Conservation (phyloP, 305 asterid genomes). For the Ilex paraguariensis region DNA sequence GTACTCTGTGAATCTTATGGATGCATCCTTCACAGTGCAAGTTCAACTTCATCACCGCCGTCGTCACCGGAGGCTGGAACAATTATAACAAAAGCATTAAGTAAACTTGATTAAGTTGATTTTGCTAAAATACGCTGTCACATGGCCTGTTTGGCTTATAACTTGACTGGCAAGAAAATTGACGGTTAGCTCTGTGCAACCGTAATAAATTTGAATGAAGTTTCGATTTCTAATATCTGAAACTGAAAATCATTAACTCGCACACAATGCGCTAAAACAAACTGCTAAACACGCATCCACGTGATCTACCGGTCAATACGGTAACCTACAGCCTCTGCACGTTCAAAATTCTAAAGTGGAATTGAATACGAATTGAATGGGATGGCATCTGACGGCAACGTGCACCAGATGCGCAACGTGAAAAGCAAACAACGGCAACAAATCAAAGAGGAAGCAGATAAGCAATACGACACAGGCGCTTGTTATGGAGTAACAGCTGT, state of each 20-base stretch:
- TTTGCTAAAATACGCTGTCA: slow-evolving; percentile 22
- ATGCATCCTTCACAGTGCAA: slow-evolving; percentile 87
- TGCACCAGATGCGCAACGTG: slow-evolving; percentile 8
- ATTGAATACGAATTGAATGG: slow-evolving; percentile 1
- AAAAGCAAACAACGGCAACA: background rate
- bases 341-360: slow-evolving; percentile 3
- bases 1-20: slow-evolving; percentile 44
- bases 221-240: background rate
- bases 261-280: background rate
- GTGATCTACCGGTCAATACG: too few species aligned
- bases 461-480: background rate
- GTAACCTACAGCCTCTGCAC: too few species aligned
- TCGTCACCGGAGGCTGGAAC: slow-evolving; percentile 52
- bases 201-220: background rate
- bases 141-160: background rate
- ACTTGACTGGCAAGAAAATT: too few species aligned
- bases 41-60: slow-evolving; percentile 52
- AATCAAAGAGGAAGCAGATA: background rate
- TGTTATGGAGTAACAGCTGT: background rate
- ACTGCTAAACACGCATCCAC: background rate
- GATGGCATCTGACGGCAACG: slow-evolving; percentile 1
- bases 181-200: too few species aligned
- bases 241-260: background rate
- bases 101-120: background rate
- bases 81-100: background rate